A percentile compares a stretch with the other conserved stretches of the same genome.
These are phyloP conservation scores for Diplodia sapinea DNA, from an alignment of 2,329 filamentous ascomycete species.

Conservation along the genomic window DNA sequence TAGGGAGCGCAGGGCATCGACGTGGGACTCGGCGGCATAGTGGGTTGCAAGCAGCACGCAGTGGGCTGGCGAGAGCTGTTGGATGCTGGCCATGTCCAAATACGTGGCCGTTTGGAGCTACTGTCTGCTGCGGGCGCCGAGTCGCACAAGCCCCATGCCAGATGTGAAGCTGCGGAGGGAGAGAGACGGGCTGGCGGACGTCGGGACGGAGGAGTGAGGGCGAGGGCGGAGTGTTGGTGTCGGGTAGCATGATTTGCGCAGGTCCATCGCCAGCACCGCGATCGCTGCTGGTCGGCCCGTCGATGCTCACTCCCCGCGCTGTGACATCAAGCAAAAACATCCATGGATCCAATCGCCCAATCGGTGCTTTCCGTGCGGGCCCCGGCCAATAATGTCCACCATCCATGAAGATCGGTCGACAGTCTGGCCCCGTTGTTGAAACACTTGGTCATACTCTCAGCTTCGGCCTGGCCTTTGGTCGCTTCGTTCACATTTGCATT, in stretches of 20 bases:
- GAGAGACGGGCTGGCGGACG: not conserved
- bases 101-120: constrained; percentile 17
- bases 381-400: too few relatives aligned
- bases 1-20: constrained; percentile 66
- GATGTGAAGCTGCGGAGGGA: not conserved
- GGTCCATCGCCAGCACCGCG: not conserved
- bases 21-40: constrained; percentile 69
- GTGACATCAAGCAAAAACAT: constrained; percentile 9
- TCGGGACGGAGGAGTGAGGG: not conserved
- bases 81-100: constrained; percentile 16
- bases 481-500: not conserved
- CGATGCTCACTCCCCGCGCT: not conserved
- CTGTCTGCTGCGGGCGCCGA: not conserved
- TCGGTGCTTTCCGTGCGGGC: not conserved
- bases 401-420: too few relatives aligned
- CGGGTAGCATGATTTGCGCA: constrained; percentile 2
- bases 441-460: not conserved
- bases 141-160: constrained; percentile 2
- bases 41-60: constrained; percentile 75
- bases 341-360: not conserved
- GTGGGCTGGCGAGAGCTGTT: constrained; percentile 65
- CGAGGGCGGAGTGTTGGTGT: constrained; percentile 3
- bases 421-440: not conserved
- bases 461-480: not conserved
- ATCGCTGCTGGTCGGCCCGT: not conserved